These are phyloP conservation scores for Akanthomyces uredinophilus DNA, from an alignment of 2,329 filamentous ascomycete genomes.

Conservation along the genomic window DNA sequence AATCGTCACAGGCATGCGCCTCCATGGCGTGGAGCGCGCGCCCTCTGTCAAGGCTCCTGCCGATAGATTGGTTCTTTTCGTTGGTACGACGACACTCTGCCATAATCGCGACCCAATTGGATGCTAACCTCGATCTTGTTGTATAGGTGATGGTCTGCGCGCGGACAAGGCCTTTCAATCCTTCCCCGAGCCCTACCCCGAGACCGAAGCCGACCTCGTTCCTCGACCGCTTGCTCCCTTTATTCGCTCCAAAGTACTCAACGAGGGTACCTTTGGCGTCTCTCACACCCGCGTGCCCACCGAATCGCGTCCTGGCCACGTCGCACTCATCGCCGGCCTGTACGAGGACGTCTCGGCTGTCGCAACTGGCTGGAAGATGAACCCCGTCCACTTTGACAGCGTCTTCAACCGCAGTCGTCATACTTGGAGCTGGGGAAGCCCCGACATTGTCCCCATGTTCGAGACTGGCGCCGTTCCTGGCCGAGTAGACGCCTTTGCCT, in stretches of 20 bases:
- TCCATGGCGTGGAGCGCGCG: slow-evolving; percentile 65
- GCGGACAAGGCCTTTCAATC: slow-evolving; percentile 97
- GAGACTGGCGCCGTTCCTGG: slow-evolving; percentile 85
- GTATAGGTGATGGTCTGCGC: slow-evolving; percentile 76
- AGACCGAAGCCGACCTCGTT: slow-evolving; percentile 58
- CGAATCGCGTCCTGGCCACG: slow-evolving; percentile 92
- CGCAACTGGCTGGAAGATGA: slow-evolving; percentile 96
- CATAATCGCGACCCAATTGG: neutral
- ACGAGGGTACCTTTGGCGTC: slow-evolving; percentile 91
- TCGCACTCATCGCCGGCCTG: slow-evolving; percentile 90
- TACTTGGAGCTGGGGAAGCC: slow-evolving; percentile 99
- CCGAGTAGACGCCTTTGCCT: slow-evolving; percentile 79
- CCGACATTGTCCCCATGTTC: slow-evolving; percentile 97
- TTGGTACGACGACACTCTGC: slow-evolving; percentile 53
- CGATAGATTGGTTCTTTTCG: slow-evolving; percentile 85
- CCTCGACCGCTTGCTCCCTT: slow-evolving; percentile 85
- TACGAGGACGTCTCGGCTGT: slow-evolving; percentile 98
- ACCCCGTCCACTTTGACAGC: slow-evolving; percentile 97
- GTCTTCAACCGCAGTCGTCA: slow-evolving; percentile 96
- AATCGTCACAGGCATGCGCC: slow-evolving; percentile 90
- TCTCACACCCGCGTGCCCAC: slow-evolving; percentile 96
- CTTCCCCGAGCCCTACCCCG: slow-evolving; percentile 77
- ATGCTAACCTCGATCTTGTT: slow-evolving; percentile 10
- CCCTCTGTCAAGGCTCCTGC: slow-evolving; percentile 65
- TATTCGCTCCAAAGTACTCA: slow-evolving; percentile 79